These are phyloP conservation scores for Eutrema japonicum DNA, from an alignment of 345 rosid genomes.

Conservation along the genomic window DNA sequence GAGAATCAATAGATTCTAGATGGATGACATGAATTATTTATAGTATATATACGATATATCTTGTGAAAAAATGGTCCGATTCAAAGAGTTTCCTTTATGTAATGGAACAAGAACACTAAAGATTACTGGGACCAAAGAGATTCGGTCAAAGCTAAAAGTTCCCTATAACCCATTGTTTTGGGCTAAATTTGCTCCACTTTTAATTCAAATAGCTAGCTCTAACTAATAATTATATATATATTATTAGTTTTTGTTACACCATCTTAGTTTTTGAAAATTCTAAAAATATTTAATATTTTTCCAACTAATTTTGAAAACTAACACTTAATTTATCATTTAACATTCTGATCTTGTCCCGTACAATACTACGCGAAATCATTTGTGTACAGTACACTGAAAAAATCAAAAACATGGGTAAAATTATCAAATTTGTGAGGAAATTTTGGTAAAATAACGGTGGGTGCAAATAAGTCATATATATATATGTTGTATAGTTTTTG, in stretches of 20 bases:
- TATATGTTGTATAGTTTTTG: neutral
- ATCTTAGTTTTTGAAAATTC: no score
- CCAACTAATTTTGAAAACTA: no score
- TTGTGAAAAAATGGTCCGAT: neutral
- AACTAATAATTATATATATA: slow-evolving; percentile 3
- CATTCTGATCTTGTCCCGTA: no score
- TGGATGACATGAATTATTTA: neutral
- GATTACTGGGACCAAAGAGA: slow-evolving; percentile 35
- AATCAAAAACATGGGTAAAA: no score
- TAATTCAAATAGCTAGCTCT: slow-evolving; percentile 16
- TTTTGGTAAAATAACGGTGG: no score
- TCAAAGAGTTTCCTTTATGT: slow-evolving; percentile 25
- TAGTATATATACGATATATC: neutral
- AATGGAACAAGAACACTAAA: slow-evolving; percentile 28
- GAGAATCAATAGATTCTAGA: neutral
- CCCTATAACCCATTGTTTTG: slow-evolving; percentile 27
- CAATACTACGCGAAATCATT: no score
- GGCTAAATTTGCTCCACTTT: slow-evolving; percentile 39
- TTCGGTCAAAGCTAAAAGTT: slow-evolving; percentile 39
- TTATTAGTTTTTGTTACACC: no score
- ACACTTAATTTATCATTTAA: no score
- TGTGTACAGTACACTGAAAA: no score
- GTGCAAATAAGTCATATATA: no score
- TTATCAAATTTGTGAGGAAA: no score
- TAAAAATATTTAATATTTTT: no score